Percentiles rank a stretch among this genome's conserved stretches.
phyloP scores from a whole-genome alignment of 2,329 filamentous ascomycete species.

The Epichloe gansuensis region DNA sequence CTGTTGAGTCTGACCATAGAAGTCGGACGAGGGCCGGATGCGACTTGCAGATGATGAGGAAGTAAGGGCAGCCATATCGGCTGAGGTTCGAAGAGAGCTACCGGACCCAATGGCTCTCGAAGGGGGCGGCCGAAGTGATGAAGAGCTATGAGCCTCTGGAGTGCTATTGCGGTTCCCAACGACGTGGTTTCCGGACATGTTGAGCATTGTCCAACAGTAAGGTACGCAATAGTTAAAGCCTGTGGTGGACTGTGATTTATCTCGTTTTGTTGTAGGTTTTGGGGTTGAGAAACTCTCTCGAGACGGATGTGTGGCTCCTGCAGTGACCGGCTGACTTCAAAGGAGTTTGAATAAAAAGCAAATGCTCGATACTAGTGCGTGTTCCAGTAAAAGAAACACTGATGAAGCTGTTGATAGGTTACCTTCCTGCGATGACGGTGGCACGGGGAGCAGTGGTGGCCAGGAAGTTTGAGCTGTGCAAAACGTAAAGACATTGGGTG shows the following conservation, averaged over 20 bases:
- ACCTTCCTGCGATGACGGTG: background rate
- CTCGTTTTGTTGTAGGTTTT: background rate
- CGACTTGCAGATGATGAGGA: slow-evolving; percentile 56
- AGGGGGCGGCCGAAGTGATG: slow-evolving; percentile 69
- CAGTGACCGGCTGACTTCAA: slow-evolving; percentile 76
- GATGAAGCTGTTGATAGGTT: slow-evolving; percentile 1
- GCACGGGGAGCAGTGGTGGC: background rate
- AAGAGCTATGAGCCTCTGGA: slow-evolving; percentile 74
- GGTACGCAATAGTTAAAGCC: background rate
- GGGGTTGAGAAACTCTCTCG: slow-evolving; percentile 10
- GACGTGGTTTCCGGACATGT: slow-evolving; percentile 56
- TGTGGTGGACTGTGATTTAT: slow-evolving; percentile 1
- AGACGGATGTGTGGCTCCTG: slow-evolving; percentile 45
- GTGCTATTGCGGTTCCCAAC: slow-evolving; percentile 92
- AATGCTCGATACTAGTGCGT: slow-evolving; percentile 14
- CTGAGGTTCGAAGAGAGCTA: slow-evolving; percentile 84
- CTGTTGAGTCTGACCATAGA: slow-evolving; percentile 70
- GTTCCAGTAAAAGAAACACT: slow-evolving; percentile 14
- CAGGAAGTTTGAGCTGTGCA: background rate
- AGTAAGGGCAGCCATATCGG: slow-evolving; percentile 82
- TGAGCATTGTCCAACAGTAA: slow-evolving; percentile 32
- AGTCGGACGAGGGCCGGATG: slow-evolving; percentile 89
- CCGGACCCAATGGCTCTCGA: slow-evolving; percentile 66
- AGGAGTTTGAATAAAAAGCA: slow-evolving; percentile 37
- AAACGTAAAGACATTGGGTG: background rate